These are phyloP conservation scores for Neonectria punicea DNA, from an alignment of 2,329 filamentous ascomycete genomes.

Conservation along the genomic window DNA sequence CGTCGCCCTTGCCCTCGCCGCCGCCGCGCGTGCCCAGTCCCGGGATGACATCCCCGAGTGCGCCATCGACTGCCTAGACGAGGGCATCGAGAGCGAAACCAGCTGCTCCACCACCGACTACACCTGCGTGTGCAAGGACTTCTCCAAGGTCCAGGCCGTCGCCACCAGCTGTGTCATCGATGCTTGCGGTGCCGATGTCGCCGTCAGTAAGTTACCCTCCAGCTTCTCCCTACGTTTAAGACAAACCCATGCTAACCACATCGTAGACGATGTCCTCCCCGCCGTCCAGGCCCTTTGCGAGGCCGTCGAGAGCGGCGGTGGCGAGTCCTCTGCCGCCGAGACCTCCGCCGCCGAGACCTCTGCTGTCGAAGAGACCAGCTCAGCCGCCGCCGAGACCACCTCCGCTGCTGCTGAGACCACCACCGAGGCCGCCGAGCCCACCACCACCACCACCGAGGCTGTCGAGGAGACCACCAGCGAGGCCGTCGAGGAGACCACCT, in stretches of 20 bases:
- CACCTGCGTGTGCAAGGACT: conserved; percentile 49
- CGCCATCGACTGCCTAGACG: conserved; percentile 50
- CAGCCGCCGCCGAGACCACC: conserved; percentile 24
- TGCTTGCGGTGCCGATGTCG: conserved; percentile 50
- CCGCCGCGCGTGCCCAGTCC: conserved; percentile 49
- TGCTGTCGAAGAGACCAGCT: conserved; percentile 19
- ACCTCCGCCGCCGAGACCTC: conserved; percentile 17
- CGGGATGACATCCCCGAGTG: conserved; percentile 51
- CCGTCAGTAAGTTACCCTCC: conserved; percentile 49
- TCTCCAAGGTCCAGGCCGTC: conserved; percentile 44
- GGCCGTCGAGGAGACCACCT: conserved; percentile 26
- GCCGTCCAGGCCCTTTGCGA: conserved; percentile 50
- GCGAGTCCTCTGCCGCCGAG: conserved; percentile 23
- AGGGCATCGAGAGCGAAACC: conserved; percentile 45
- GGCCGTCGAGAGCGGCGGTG: conserved; percentile 20
- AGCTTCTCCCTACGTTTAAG: neutral
- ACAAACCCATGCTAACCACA: conserved; percentile 30
- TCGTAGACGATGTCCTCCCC: conserved; percentile 52
- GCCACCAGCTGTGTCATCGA: conserved; percentile 51
- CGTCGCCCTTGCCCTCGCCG: conserved; percentile 48
- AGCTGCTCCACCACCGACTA: conserved; percentile 48
- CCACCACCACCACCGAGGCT: conserved; percentile 13
- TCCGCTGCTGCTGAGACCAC: conserved; percentile 24
- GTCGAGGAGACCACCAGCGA: conserved; percentile 19
- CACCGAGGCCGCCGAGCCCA: conserved; percentile 32